phyloP scores from a whole-genome alignment of 441 rosid genomes.

The Croton setiger region DNA sequence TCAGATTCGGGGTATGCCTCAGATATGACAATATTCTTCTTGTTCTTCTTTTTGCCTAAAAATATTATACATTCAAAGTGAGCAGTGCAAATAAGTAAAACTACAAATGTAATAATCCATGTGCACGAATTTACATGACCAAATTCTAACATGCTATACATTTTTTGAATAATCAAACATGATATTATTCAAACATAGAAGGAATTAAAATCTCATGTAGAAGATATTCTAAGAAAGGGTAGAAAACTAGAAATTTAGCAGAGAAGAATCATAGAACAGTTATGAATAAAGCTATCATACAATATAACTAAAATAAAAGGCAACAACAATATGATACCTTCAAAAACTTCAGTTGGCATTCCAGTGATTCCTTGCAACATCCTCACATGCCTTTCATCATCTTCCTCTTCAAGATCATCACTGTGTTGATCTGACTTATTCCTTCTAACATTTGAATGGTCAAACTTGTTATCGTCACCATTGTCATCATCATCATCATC shows the following conservation, averaged over 20 bases:
- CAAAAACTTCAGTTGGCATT: conserved; percentile 75
- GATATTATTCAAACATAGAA: neutral
- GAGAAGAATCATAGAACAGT: neutral
- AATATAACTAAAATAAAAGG: neutral
- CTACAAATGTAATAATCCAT: neutral
- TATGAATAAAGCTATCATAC: neutral
- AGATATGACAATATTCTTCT: conserved; percentile 45
- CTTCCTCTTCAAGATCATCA: conserved; percentile 44
- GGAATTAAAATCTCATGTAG: neutral
- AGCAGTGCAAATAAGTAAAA: conserved; percentile 12
- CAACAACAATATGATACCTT: conserved; percentile 36
- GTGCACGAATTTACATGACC: neutral
- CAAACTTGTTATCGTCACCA: conserved; percentile 11
- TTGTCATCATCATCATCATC: conserved; percentile 45
- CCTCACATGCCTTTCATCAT: conserved; percentile 55
- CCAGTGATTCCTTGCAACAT: conserved; percentile 86
- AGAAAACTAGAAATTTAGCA: neutral
- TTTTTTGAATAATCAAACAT: neutral
- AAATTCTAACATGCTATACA: neutral
- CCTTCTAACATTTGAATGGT: conserved; percentile 12
- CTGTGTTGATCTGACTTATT: conserved; percentile 12
- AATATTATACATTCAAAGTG: conserved; percentile 12
- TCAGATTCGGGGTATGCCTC: conserved; percentile 90
- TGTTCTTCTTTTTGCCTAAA: conserved; percentile 54
- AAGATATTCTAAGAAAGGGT: neutral